Percentiles rank a stretch among this genome's conserved stretches.
Conservation (phyloP, 805 yeast genomes). For the Saccharomyces kudriavzevii region DNA sequence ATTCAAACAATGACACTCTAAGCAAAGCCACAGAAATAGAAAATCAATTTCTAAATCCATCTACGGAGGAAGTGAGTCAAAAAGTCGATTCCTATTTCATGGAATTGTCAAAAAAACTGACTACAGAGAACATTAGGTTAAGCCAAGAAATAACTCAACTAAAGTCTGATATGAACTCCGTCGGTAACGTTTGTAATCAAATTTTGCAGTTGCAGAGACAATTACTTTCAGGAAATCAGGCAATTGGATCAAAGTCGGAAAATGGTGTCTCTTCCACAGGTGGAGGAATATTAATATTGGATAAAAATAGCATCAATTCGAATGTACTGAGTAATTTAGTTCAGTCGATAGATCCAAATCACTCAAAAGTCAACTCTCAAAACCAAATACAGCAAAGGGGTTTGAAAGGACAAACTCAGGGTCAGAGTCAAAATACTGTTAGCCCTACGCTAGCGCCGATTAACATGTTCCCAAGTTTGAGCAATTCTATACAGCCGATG, state of each 20-base stretch:
- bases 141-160: conserved; percentile 25
- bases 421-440: conserved; percentile 5
- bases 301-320: conserved; percentile 18
- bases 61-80: not conserved
- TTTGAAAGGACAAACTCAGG: not conserved
- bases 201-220: conserved; percentile 23
- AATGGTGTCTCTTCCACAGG: not conserved
- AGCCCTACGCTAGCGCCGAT: conserved; percentile 14
- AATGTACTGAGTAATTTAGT: conserved; percentile 15
- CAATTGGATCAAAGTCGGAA: not conserved
- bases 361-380: not conserved
- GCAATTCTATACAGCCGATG: not conserved
- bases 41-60: not conserved
- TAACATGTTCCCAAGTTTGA: conserved; percentile 8
- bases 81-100: conserved; percentile 15
- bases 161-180: conserved; percentile 21
- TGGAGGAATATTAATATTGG: conserved; percentile 16
- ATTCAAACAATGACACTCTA: not conserved
- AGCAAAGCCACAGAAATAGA: conserved; percentile 1
- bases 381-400: not conserved
- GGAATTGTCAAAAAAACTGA: conserved; percentile 23
- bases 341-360: conserved; percentile 10
- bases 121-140: conserved; percentile 25
- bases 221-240: conserved; percentile 5
- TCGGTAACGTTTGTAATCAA: conserved; percentile 23